Evolutionary conservation across 225 moss, liverwort and hornwort genomes (phyloP).

Genomic region (Pseudisothecium myosuroides): DNA sequence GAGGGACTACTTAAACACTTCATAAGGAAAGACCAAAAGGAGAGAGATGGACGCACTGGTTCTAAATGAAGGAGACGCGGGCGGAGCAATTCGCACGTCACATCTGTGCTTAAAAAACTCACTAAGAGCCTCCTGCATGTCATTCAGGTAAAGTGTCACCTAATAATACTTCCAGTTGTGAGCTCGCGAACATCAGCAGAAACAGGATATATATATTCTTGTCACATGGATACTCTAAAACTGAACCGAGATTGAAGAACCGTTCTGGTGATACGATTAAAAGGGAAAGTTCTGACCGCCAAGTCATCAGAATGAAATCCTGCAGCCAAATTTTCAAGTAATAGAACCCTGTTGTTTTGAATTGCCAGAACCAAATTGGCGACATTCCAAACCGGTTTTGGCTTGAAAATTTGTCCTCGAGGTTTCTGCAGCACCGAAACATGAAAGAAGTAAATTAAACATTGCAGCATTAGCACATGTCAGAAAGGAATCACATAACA

Average conservation of each 20-base stretch:
- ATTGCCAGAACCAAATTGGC: background rate
- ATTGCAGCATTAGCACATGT: background rate
- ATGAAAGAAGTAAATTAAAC: background rate
- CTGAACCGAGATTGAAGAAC: background rate
- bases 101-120: background rate
- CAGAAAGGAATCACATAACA: background rate
- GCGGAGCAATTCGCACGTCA: constrained; percentile 36
- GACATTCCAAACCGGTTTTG: constrained; percentile 20
- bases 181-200: background rate
- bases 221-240: background rate
- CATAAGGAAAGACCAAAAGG: background rate
- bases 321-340: constrained; percentile 25
- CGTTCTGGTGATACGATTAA: background rate
- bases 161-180: background rate
- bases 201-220: background rate
- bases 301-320: constrained; percentile 27
- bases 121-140: constrained; percentile 17
- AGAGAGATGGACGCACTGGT: constrained; percentile 13
- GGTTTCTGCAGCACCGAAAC: background rate
- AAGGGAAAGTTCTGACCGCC: background rate
- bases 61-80: background rate
- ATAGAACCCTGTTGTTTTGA: background rate
- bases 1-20: background rate
- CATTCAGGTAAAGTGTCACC: background rate
- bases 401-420: constrained; percentile 5